Conservation (phyloP, 345 rosid genomes). For the Turritis glabra region DNA sequence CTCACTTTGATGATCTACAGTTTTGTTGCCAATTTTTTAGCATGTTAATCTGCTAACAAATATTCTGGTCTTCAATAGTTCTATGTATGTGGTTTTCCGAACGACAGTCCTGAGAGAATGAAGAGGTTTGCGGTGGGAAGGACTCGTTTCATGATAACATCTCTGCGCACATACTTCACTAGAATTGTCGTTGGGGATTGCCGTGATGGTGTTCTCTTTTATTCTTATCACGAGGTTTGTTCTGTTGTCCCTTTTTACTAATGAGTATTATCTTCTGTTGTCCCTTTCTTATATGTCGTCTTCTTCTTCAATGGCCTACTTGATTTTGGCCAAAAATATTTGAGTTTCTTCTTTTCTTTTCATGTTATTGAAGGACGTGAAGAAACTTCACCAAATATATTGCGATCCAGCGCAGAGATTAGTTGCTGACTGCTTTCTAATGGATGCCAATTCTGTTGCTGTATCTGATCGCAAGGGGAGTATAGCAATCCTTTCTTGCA, state of each 20-base stretch:
- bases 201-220: slow-evolving; percentile 96
- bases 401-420: slow-evolving; percentile 96
- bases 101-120: slow-evolving; percentile 70
- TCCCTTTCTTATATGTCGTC: background rate
- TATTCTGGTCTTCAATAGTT: slow-evolving; percentile 54
- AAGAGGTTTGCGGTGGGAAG: slow-evolving; percentile 72
- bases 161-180: slow-evolving; percentile 70
- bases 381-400: slow-evolving; percentile 78
- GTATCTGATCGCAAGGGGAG: slow-evolving; percentile 98
- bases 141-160: slow-evolving; percentile 89
- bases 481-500: slow-evolving; percentile 80
- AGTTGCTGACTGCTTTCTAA: slow-evolving; percentile 91
- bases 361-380: slow-evolving; percentile 55
- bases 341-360: background rate
- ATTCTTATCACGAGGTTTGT: slow-evolving; percentile 83
- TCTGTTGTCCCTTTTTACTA: slow-evolving; percentile 9
- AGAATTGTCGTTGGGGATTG: slow-evolving; percentile 98
- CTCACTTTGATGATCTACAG: slow-evolving; percentile 21
- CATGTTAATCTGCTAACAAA: slow-evolving; percentile 29
- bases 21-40: slow-evolving; percentile 28
- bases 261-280: background rate
- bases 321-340: background rate
- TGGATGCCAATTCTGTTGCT: slow-evolving; percentile 77
- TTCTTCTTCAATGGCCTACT: background rate
- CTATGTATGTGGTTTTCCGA: slow-evolving; percentile 76